Evolutionary conservation across 306 rosid genomes (phyloP), one percentile per base, ranked within the genome.

Genomic region (Lagenaria siceraria): DNA sequence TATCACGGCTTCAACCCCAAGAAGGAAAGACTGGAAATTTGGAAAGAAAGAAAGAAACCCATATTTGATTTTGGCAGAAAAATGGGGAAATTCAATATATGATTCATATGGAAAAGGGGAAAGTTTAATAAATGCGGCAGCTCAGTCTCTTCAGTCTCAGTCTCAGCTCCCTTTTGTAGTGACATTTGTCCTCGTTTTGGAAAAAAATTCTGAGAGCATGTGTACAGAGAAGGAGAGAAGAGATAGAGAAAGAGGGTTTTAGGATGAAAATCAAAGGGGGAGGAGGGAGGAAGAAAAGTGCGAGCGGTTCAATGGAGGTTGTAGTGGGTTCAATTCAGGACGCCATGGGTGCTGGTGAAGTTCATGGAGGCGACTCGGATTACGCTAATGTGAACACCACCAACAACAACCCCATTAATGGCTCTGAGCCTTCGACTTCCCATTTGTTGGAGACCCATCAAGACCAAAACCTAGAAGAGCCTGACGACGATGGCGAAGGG

Each of bases 231-330:
- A 5, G 4, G 36, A 33, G 68, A 18, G 78, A 53, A 53, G 62
- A 19, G 25, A n/a, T n/a, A 19, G 36, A 21, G 59, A 54, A 21
- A 64, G 15, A 63, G 73, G 73, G 24, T 8, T 46, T 21, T 27
- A 48, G 33, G 80, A 71, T 80, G 85, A 84, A 80, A 74, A 87
- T 85, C 86, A 86, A 89, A 80, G 87, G 85, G 76, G 88, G 82
- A 2, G 87, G 76, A 49, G 22, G 58, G 58, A 83, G 76, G 85
- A 89, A 64, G 83, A 83, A 73, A 77, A 61, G 68, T 58, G 70
- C 48, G 24, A 59, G 29, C 7, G 68, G 81, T 75, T 81, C 85
- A 49, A 9, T 56, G 58, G 97, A 89, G 27, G 82, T 80, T 25
- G 29, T 70, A 78, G 60, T 81, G 64, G 43, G 22, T 51, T 51